phyloP scores from a whole-genome alignment of 2,329 filamentous ascomycete genomes.

The Hymenoscyphus fraxineus region DNA sequence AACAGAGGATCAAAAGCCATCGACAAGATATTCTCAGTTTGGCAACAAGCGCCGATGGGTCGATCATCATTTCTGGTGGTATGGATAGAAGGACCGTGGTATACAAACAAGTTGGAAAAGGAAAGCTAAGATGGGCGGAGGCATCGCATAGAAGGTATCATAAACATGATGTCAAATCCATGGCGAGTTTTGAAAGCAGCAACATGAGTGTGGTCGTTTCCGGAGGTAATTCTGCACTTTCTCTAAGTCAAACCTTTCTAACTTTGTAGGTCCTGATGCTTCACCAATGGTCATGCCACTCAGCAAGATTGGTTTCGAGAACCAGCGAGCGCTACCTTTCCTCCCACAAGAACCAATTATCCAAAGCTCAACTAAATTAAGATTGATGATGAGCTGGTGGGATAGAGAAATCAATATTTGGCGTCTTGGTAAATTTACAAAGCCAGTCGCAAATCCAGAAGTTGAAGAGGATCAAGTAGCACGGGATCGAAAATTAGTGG shows the following conservation, averaged over 20 bases:
- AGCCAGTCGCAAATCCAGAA: conserved; percentile 32
- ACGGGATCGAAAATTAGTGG: conserved; percentile 61
- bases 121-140: conserved; percentile 72
- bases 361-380: conserved; percentile 65
- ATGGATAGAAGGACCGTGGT: conserved; percentile 86
- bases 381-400: conserved; percentile 89
- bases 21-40: conserved; percentile 87
- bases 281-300: conserved; percentile 79
- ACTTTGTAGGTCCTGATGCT: conserved; percentile 70
- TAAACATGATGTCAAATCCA: conserved; percentile 89
- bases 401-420: conserved; percentile 83
- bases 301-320: conserved; percentile 70
- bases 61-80: conserved; percentile 80
- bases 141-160: conserved; percentile 84
- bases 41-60: conserved; percentile 75
- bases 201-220: conserved; percentile 84
- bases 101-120: conserved; percentile 64
- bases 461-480: conserved; percentile 39
- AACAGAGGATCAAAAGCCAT: conserved; percentile 81
- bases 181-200: conserved; percentile 83
- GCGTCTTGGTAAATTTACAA: conserved; percentile 45
- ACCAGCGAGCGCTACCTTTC: conserved; percentile 77
- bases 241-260: conserved; percentile 28
- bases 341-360: conserved; percentile 76
- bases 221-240: conserved; percentile 60